These are phyloP conservation scores for Rugonectria rugulosa DNA, from an alignment of 2,329 filamentous ascomycete species.

Conservation along the genomic window DNA sequence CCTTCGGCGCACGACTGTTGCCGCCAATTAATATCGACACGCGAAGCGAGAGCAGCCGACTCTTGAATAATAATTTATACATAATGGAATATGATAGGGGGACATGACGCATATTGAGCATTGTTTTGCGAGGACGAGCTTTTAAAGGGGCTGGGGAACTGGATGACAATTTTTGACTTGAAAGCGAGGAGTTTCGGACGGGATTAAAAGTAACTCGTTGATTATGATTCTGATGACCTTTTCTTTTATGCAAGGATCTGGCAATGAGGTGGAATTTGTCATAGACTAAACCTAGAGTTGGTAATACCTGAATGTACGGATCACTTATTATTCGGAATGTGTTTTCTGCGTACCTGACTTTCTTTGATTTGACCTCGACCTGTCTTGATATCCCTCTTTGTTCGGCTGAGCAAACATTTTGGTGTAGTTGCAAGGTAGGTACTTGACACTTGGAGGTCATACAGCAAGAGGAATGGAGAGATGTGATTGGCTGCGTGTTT, in stretches of 20 bases:
- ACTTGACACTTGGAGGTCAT: too few relatives aligned
- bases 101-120: not conserved
- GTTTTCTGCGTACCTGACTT: too few relatives aligned
- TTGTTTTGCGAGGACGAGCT: not conserved
- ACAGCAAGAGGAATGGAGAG: too few relatives aligned
- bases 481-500: too few relatives aligned
- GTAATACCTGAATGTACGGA: too few relatives aligned
- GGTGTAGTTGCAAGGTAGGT: too few relatives aligned
- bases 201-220: not conserved
- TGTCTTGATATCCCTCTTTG: too few relatives aligned
- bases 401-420: too few relatives aligned
- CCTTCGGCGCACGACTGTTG: conserved; percentile 37
- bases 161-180: not conserved
- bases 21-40: conserved; percentile 30
- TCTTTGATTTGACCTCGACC: too few relatives aligned
- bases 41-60: not conserved
- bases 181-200: not conserved
- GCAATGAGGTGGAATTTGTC: too few relatives aligned
- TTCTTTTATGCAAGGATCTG: not conserved
- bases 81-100: not conserved
- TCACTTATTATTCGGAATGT: too few relatives aligned
- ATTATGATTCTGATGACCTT: not conserved
- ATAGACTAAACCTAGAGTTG: too few relatives aligned
- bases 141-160: not conserved
- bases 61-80: not conserved